Evolutionary conservation across 108 stramenopile genomes (phyloP), one percentile per base, ranked within the genome.

Genomic region (Nitzschia sp.): DNA sequence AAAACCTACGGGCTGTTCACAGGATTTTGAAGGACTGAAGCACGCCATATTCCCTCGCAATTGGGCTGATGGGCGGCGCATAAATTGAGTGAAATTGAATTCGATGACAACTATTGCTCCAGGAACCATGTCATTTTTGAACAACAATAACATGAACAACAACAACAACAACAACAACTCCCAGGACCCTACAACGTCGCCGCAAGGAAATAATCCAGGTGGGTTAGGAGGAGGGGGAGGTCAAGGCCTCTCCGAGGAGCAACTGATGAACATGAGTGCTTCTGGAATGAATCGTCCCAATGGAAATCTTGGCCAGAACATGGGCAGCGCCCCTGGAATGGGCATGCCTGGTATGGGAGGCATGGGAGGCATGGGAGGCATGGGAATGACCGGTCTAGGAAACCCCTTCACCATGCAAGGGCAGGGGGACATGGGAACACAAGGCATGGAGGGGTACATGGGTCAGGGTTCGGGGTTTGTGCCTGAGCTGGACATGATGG

Each of bases 401-500:
- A 65, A 51, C 51, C 51, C 64, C 12, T 65, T 65, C 37, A 34
- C 15, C 51, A 65, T 65, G 64, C 64, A 65, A 52, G 51, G 29
- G 6, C 51, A 53, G 41, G 64, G 64, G 3, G 64, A 53, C 7
- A 65, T 65, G 64, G 64, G 51, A 34, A 26, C 39, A 10, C 42
- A 21, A 20, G 42, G 62, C 10, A 53, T 65, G 64, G 64, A 65
- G 29, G 51, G 29, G 11, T 65, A 38, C 64, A 9, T 63, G 21
- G 62, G 62, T n/a, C 42, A 48, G 44, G 46, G 46, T 24, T 19
- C 42, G 9, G 51, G 51, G 2, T 65, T 65, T 38, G 64, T 65
- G 14, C 64, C 64, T 10, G 64, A 65, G 14, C 50, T 65, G 25
- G 71, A 72, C 54, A 72, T 72, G 71, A 63, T 72, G 54, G 71